These are phyloP conservation scores for Raffaelea arxii DNA, from an alignment of 2,329 filamentous ascomycete genomes.

Conservation along the genomic window DNA sequence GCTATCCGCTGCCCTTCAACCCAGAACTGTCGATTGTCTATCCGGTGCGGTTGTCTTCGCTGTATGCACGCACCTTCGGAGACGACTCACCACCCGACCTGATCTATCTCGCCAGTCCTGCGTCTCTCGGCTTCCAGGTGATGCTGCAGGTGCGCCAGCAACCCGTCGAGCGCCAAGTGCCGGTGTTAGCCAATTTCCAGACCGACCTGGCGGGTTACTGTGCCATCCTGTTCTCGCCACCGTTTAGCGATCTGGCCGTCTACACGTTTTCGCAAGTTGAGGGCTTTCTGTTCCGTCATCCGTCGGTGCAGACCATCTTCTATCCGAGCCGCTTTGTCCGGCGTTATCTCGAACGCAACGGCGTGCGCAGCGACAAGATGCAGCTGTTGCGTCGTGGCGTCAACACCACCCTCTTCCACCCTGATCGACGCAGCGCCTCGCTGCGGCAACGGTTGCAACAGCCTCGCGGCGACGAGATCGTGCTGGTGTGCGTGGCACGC, in stretches of 20 bases:
- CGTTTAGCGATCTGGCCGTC: conserved; percentile 50
- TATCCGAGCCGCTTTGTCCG: conserved; percentile 57
- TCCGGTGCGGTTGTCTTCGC: conserved; percentile 52
- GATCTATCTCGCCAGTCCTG: conserved; percentile 61
- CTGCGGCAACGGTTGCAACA: conserved; percentile 46
- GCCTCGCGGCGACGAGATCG: conserved; percentile 51
- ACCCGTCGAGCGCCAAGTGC: conserved; percentile 40
- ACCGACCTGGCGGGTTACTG: conserved; percentile 63
- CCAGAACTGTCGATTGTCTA: conserved; percentile 62
- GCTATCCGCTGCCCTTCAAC: conserved; percentile 61
- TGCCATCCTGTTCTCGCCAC: conserved; percentile 56
- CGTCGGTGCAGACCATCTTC: conserved; percentile 55
- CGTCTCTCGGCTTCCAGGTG: conserved; percentile 61
- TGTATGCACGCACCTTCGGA: conserved; percentile 52
- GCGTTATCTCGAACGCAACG: conserved; percentile 48
- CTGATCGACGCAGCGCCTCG: conserved; percentile 36
- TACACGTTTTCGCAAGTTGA: conserved; percentile 54
- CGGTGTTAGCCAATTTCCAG: conserved; percentile 60
- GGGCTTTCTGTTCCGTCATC: conserved; percentile 54
- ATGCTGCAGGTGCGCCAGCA: conserved; percentile 59
- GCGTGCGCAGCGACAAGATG: conserved; percentile 46
- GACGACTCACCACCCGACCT: conserved; percentile 46
- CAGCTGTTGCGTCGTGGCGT: conserved; percentile 55
- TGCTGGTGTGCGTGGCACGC: conserved; percentile 57
- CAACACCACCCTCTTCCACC: conserved; percentile 52